Conservation (phyloP, 2,329 filamentous ascomycete species). For the Botryosphaeria dothidea region DNA sequence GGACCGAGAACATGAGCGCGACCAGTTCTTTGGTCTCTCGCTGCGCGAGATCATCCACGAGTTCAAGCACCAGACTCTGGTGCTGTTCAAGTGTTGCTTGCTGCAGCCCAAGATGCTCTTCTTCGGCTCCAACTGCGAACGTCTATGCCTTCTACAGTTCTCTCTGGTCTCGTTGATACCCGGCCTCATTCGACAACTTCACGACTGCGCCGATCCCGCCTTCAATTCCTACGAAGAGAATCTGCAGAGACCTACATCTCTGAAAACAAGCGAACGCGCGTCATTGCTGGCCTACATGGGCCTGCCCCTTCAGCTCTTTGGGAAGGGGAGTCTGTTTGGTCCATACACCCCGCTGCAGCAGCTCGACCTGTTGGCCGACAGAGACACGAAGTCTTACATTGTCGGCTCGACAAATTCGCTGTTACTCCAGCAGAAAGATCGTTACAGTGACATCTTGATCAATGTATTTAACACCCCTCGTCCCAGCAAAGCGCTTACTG, state of each 20-base stretch:
- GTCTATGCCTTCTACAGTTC: slow-evolving; percentile 58
- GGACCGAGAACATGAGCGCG: slow-evolving; percentile 70
- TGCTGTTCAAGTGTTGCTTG: slow-evolving; percentile 89
- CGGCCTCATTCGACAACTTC: slow-evolving; percentile 83
- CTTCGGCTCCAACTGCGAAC: slow-evolving; percentile 64
- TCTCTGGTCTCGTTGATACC: slow-evolving; percentile 94
- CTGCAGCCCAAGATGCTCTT: slow-evolving; percentile 99
- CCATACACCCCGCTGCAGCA: slow-evolving; percentile 97
- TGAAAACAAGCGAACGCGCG: slow-evolving; percentile 87
- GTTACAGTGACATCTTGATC: slow-evolving; percentile 94
- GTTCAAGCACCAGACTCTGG: slow-evolving; percentile 91
- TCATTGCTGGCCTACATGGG: slow-evolving; percentile 95
- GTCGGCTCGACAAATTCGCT: slow-evolving; percentile 96
- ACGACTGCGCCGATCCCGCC: slow-evolving; percentile 93
- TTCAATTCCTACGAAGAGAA: slow-evolving; percentile 79
- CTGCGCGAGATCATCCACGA: slow-evolving; percentile 89
- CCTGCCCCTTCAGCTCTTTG: slow-evolving; percentile 90
- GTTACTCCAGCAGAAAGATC: slow-evolving; percentile 88
- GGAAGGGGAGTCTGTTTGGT: slow-evolving; percentile 88
- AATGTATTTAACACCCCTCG: slow-evolving; percentile 54
- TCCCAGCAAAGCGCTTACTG: not conserved
- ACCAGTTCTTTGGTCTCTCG: slow-evolving; percentile 85
- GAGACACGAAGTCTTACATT: slow-evolving; percentile 94
- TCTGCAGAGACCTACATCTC: slow-evolving; percentile 74
- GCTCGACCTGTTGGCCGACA: slow-evolving; percentile 88